Base-by-base conservation (phyloP, 495 filamentous ascomycete genomes). In the Penicillium bovifimosum region DNA sequence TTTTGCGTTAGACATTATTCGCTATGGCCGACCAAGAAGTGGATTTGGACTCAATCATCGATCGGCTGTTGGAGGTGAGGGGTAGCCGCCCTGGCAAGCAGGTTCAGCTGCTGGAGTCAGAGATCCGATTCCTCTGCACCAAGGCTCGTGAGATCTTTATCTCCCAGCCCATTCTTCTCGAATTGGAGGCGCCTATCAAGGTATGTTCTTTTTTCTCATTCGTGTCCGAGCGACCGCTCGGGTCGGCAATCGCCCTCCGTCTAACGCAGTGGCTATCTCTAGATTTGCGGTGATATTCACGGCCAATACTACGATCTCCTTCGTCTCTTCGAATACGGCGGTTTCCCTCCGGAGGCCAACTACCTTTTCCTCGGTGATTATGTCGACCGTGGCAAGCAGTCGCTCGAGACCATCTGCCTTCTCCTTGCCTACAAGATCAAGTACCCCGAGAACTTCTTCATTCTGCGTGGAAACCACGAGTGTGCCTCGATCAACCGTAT, bases 401-500 rank as follows among this genome's bases (percentile, higher is more conserved):
- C 95, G 3, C 86, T 98, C 31, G 93, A 98, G 80, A 98, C 93
- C 53, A 98, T 98, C 78, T 98, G 93, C 79, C 80, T 98, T 50
- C 83, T 98, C 46, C 83, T 98, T 9, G 93, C 93, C 13, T 98
- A 98, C 82, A 98, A 98, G 83, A 98, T 98, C 81, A 97, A 97
- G 78, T 98, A 96, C 69, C 93, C 93, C 33, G 93, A 98, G 78
- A 98, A 98, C 80, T 98, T 98, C 81, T 98, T 98, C 79, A 87
- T 98, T 61, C 81, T 98, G 40, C 88, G 93, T 58, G 93, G 93
- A 50, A 98, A 98, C 81, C 93, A 98, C 77, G 93, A 98, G 70
- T 98, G 93, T 75, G 93, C 93, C 20, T 96, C 93, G 17, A 98
- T 98, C 80, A 98, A 98, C 78, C 95, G 93, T 72, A 98, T 98